These are phyloP conservation scores for Neurospora hispaniola DNA, from an alignment of 495 filamentous ascomycete species.

Conservation along the genomic window DNA sequence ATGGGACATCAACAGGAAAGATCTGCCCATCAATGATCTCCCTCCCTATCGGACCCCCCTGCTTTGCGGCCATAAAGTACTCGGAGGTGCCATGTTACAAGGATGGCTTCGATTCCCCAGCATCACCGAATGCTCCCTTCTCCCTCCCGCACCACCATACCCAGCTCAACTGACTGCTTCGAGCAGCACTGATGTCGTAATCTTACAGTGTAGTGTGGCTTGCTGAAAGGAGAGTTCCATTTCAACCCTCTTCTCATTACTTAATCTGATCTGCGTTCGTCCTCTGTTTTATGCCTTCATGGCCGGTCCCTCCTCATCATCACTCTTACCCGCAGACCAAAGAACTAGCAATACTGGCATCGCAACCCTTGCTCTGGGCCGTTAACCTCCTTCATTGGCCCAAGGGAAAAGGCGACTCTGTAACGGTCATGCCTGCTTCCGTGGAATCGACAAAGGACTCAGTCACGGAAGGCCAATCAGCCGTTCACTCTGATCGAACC, in stretches of 20 bases:
- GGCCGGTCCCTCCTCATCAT: slow-evolving; percentile 5
- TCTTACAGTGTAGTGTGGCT: slow-evolving; percentile 3
- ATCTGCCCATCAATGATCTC: slow-evolving; percentile 21
- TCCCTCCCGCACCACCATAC: slow-evolving; percentile 9
- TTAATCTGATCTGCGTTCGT: slow-evolving; percentile 19
- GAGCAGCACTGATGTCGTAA: slow-evolving; percentile 7
- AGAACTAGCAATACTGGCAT: slow-evolving; percentile 12
- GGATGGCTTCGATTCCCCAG: background rate
- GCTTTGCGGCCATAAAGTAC: slow-evolving; percentile 6
- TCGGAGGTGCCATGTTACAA: slow-evolving; percentile 6
- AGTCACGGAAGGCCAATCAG: slow-evolving; percentile 31
- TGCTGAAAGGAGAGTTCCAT: slow-evolving; percentile 4
- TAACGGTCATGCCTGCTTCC: slow-evolving; percentile 41
- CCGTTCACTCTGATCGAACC: slow-evolving; percentile 29
- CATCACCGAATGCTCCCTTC: slow-evolving; percentile 8
- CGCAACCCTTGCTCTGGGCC: background rate
- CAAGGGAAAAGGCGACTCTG: slow-evolving; percentile 24
- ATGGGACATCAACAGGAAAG: slow-evolving; percentile 13
- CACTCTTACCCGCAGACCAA: slow-evolving; percentile 8
- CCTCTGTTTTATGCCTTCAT: slow-evolving; percentile 6
- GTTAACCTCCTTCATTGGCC: slow-evolving; percentile 27
- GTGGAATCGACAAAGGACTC: slow-evolving; percentile 34
- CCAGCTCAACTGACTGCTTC: slow-evolving; percentile 6
- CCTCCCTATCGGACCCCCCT: slow-evolving; percentile 9
- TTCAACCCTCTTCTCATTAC: slow-evolving; percentile 8